phyloP scores from a whole-genome alignment of 2,329 filamentous ascomycete genomes.

The Onygenales sp. region DNA sequence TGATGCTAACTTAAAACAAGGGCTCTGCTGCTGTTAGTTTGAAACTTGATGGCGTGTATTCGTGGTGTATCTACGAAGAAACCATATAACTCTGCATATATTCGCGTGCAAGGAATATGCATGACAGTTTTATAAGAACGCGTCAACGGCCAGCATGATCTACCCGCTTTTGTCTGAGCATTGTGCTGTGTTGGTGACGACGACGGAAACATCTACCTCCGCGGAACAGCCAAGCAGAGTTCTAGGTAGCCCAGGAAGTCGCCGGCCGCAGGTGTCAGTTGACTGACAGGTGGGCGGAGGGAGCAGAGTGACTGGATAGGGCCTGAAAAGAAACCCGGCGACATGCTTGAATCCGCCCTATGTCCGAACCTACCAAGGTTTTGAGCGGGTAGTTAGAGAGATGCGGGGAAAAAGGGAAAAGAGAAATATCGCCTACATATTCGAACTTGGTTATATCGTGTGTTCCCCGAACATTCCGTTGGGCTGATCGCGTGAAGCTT shows the following conservation, averaged over 20 bases:
- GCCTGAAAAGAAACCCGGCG: no score
- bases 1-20: no score
- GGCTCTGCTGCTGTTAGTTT: no score
- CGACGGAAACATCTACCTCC: not conserved
- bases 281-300: not conserved
- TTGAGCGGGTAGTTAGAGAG: not conserved
- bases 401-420: no score
- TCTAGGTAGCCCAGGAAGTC: not conserved
- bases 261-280: no score
- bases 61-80: not conserved
- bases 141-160: not conserved
- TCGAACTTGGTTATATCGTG: no score
- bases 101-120: not conserved
- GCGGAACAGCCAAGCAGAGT: not conserved
- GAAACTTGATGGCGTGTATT: no score
- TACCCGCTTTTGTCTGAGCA: not conserved
- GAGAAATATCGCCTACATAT: not conserved
- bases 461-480: no score
- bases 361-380: not conserved
- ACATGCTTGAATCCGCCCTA: not conserved
- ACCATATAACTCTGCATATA: not conserved
- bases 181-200: no score
- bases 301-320: no score
- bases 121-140: not conserved
- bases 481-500: no score